Base-by-base conservation (phyloP, 2,329 filamentous ascomycete genomes). In the Fusarium pseudonygamai region DNA sequence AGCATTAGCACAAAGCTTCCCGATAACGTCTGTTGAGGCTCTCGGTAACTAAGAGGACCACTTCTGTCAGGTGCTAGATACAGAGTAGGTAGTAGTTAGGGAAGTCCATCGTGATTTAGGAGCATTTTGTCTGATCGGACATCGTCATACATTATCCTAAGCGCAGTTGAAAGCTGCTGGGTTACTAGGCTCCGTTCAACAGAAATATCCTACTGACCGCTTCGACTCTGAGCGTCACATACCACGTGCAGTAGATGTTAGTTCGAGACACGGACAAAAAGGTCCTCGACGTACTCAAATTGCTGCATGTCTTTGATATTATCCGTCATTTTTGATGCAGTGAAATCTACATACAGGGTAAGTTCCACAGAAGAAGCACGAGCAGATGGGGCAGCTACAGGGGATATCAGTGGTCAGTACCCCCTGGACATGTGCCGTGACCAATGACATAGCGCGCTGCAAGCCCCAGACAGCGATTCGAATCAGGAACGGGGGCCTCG, bases 401-500 rank as follows among this genome's bases (percentile, higher is more conserved):
- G 63, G 45, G 13, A 39, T 36, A 26, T 59, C 52, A 69, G 66
- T 69, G 67, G 59, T 36, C 40, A 69, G 67, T 42, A 46, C 50
- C 46, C 43, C 28, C 26, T 47, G 45, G 30, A 59, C 39, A 69
- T 42, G 32, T 42, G 18, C 36, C 45, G 30, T 39, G 24, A 20
- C 67, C 67, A 69, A 69, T 69, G 30, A 53, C 9, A 69, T 26
- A 39, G 16, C 32, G 59, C 28, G n/a, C 49, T 47, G 53, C 30
- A 56, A 59, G 71, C 62, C 71, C 71, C 71, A 39, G 70, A 58
- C 55, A 58, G 52, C 39, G 59, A 68, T 67, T 62, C 53, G 45
- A 71, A 74, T 60, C 71, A 74, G 71, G 71, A 72, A 74, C 71
- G 52, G 71, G 58, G 71, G 66, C 64, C 53, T 60, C 66, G 66